phyloP scores from a whole-genome alignment of 768 basidiomycete genomes.

The Asterophora parasitica region DNA sequence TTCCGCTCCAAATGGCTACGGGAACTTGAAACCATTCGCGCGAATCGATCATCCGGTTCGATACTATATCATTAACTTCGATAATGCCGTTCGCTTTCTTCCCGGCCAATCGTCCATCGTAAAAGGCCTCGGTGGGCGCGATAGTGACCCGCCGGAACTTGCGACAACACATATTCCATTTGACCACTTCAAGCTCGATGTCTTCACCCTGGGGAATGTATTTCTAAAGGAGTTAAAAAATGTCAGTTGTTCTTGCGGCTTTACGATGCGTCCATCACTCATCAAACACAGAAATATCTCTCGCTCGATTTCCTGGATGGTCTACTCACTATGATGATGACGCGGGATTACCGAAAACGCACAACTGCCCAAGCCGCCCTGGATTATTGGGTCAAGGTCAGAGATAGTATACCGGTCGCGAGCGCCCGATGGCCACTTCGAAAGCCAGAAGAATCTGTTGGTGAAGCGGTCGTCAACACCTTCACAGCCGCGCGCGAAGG shows the following conservation, averaged over 20 bases:
- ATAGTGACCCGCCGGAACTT: neutral
- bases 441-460: neutral
- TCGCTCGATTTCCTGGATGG: neutral
- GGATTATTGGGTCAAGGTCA: neutral
- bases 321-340: neutral
- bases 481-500: neutral
- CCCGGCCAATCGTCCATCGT: neutral
- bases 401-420: neutral
- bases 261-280: neutral
- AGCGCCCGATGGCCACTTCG: neutral
- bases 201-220: neutral
- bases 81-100: neutral
- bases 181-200: neutral
- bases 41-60: conserved; percentile 8
- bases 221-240: neutral
- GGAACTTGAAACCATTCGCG: neutral
- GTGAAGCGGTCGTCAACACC: neutral
- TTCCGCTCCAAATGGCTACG: neutral
- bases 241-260: neutral
- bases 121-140: neutral
- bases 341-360: neutral
- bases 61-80: conserved; percentile 6
- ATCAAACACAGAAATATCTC: neutral
- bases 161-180: neutral
- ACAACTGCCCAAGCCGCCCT: neutral